Base-by-base conservation (phyloP, 495 filamentous ascomycete genomes). In the Penicillium pancosmium region DNA sequence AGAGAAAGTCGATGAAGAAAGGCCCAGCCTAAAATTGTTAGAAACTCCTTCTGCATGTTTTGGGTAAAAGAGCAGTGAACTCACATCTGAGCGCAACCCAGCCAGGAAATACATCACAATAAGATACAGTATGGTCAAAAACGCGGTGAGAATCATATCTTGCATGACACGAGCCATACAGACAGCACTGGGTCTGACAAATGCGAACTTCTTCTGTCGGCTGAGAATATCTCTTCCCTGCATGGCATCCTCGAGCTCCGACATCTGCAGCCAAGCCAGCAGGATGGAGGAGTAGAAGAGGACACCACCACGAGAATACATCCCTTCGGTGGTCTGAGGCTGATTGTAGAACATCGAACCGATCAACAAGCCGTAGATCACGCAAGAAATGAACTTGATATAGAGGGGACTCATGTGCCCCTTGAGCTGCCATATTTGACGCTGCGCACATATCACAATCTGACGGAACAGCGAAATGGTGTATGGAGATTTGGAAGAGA, bases 231-330 rank as follows among this genome's bases (percentile, higher is more conserved):
- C 88, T 25, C 88, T 82, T 2, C 84, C 84, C 11, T 83, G 77
- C 68, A 92, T 92, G 0, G 88, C 85, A 16, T 86, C 76, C 54
- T 86, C 89, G 47, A 92, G 70, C 64, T 93, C 90, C 0, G 88
- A 82, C 48, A 93, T 76, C 34, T 91, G 87, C n/a, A 92, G 76
- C 64, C 92, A 82, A n/a, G 88, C 86, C 57, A 91, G 88, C 73
- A 92, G 87, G 23, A 95, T 78, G 2, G 92, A 71, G 43, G 85
- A 82, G 71, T 92, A 90, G 74, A 92, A 93, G 18, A 85, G 64
- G 2, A 83, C 77, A 71, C 81, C 78, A 27, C 81, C 77, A 35
- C 70, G 60, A 7, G 67, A 69, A 52, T 79, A 80, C 55, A 79
- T 73, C 2, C 75, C 75, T 27, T 75, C 72, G 8, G 77, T 74